Base-by-base conservation (phyloP, 1,284 basidiomycete species). In the Tilletiopsis washingtonensis region DNA sequence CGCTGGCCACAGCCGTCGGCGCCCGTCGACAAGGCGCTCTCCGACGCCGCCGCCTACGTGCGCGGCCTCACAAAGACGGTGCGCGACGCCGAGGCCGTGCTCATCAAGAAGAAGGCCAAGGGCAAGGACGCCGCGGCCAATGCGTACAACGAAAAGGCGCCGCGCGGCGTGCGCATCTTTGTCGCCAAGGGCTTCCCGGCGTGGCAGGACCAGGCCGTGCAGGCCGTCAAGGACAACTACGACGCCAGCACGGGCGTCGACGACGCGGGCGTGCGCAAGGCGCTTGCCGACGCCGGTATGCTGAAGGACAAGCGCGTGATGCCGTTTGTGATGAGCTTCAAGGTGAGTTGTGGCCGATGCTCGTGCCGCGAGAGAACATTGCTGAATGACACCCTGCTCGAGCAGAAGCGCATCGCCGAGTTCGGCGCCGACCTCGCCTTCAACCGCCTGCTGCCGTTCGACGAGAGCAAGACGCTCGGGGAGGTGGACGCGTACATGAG, bases 251-350 rank as follows among this genome's bases (percentile, higher is more conserved):
- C 77, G 21, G 80, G 82, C 55, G 83, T 96, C 37, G 88, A 98
- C 73, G 91, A 97, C 70, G 82, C 77, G 44, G 84, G 84, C 74
- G 81, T 94, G 54, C 81, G 84, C 66, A 78, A 83, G 67, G 71
- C 82, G 54, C 75, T 97, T 59, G 80, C 79, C 11, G 78, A 81
- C 69, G 80, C 78, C n/a, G 90, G 88, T 12, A 73, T 96, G 74
- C 83, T 90, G 75, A 96, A 96, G 81, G 90, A 97, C 76, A 97
- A 97, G 78, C 83, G 84, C 56, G 81, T 81, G 39, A 97, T 97
- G 91, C 91, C 91, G 27, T 97, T 96, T 77, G 82, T 91, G 49
- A 86, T 93, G 62, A 76, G 79, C 24, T 85, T 94, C 82, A 94
- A 96, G 82, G 88, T 88, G 53, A 42, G n/a, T 24, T 14, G 36